These are phyloP conservation scores for Penicillium sp. DNA, from an alignment of 2,329 filamentous ascomycete species.

Conservation along the genomic window DNA sequence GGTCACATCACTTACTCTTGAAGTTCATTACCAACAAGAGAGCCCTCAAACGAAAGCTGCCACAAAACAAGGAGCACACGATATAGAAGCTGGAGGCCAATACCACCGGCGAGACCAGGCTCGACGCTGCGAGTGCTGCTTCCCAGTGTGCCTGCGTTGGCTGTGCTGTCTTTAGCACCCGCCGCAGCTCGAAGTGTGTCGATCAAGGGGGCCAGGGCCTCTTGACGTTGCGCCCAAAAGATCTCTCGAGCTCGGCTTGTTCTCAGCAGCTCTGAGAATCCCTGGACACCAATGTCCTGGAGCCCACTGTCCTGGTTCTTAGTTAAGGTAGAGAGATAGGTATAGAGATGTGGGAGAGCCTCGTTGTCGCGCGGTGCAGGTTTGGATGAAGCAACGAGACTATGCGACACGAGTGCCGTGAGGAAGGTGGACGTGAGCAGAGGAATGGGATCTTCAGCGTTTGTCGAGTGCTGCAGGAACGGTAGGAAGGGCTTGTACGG, in stretches of 20 bases:
- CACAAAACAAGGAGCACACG: slow-evolving; percentile 90
- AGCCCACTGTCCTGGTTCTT: slow-evolving; percentile 84
- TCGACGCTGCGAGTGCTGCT: slow-evolving; percentile 66
- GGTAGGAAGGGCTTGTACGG: slow-evolving; percentile 77
- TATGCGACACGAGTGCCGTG: slow-evolving; percentile 69
- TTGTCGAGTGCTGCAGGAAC: slow-evolving; percentile 77
- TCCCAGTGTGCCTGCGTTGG: slow-evolving; percentile 58
- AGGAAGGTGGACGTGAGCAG: slow-evolving; percentile 87
- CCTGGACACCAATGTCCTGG: slow-evolving; percentile 92
- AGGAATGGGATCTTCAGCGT: slow-evolving; percentile 82
- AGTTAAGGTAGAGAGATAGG: slow-evolving; percentile 78
- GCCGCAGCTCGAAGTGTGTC: slow-evolving; percentile 75
- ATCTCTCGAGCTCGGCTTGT: slow-evolving; percentile 70
- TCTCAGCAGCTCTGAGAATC: slow-evolving; percentile 81
- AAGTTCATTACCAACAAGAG: slow-evolving; percentile 70
- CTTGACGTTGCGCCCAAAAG: slow-evolving; percentile 87
- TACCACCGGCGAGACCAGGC: slow-evolving; percentile 64
- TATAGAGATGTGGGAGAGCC: slow-evolving; percentile 77
- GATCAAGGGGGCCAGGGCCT: slow-evolving; percentile 78
- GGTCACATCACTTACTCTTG: slow-evolving; percentile 49
- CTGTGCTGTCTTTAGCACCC: slow-evolving; percentile 68
- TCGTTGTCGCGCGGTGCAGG: slow-evolving; percentile 62
- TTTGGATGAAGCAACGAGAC: slow-evolving; percentile 61
- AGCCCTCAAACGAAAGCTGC: slow-evolving; percentile 90
- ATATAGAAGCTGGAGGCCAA: slow-evolving; percentile 89